Base-by-base conservation (phyloP, 768 basidiomycete species). In the Leccinum fibrillosum region DNA sequence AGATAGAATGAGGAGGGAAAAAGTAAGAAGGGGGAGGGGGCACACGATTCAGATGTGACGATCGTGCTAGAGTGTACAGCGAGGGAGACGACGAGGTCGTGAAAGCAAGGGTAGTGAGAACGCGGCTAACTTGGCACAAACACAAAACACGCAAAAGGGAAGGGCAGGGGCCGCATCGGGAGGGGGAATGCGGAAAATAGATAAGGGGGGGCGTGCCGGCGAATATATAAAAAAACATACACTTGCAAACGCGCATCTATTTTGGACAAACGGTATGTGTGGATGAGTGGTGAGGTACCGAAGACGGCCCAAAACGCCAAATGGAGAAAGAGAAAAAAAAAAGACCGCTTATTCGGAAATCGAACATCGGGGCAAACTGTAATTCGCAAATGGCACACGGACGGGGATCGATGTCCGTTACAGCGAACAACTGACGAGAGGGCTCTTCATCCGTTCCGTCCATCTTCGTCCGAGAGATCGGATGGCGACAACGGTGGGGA, bases 401-500 rank as follows among this genome's bases (percentile, higher is more conserved):
- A 42, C 57, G 56, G 61, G 45, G 30, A 60, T 61, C 61, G 58
- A 47, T 54, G 49, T 58, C 58, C 58, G 53, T 58, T 50, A 54
- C 50, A 53, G 44, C 30, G 17, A 15, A n/a, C 9, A 12, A 19
- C 25, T 47, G 34, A 52, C 42, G 53, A 17, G 35, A 23, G 4
- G 9, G 23, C 15, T 48, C 54, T 32, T 66, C 55, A 66, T 52
- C 59, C 37, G 59, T 19, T 39, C 54, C 45, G 45, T 45, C 19
- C 57, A 34, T 63, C 57, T 30, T 64, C 54, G 44, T 65, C 60
- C 15, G 68, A 60, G 39, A 60, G 58, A 53, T 68, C 66, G 59
- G 62, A 62, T 26, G 57, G 26, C 7, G 65, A 58, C 19, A 37
- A 51, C n/a, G 70, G 67, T 30, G 70, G 70, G 21, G 72, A 66